phyloP scores from a whole-genome alignment of 306 rosid species.

The Nissolia schottii region DNA sequence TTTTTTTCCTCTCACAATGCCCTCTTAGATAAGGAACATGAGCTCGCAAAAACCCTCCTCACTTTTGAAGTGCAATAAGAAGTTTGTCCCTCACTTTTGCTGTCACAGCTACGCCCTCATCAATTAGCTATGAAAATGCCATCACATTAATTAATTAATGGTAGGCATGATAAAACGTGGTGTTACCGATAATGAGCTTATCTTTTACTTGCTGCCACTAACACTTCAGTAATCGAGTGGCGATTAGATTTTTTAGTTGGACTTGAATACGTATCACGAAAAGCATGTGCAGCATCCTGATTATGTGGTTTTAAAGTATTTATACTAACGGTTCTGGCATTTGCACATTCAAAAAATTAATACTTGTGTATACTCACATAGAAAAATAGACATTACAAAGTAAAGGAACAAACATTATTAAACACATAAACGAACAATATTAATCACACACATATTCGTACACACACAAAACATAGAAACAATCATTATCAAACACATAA shows the following conservation, averaged over 20 bases:
- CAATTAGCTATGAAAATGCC: background rate
- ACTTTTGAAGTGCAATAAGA: background rate
- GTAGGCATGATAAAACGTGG: background rate
- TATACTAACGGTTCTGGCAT: too few relatives aligned
- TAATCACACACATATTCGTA: too few relatives aligned
- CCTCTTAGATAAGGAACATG: background rate
- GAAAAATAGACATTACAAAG: too few relatives aligned
- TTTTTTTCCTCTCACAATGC: background rate
- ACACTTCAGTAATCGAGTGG: background rate
- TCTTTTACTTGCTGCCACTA: background rate
- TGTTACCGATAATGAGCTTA: conserved; percentile 4
- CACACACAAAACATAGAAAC: too few relatives aligned
- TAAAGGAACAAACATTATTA: too few relatives aligned
- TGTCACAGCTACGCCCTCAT: background rate
- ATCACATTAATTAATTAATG: background rate
- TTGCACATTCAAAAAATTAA: too few relatives aligned
- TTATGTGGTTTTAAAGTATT: background rate
- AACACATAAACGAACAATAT: too few relatives aligned
- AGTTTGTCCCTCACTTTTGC: background rate
- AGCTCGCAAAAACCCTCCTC: background rate
- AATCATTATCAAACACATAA: too few relatives aligned
- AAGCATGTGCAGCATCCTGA: background rate
- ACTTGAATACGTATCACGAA: background rate
- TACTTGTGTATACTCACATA: too few relatives aligned
- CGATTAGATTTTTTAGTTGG: too few relatives aligned